phyloP scores from a whole-genome alignment of 2,329 filamentous ascomycete genomes.

The Xylariales sp. region DNA sequence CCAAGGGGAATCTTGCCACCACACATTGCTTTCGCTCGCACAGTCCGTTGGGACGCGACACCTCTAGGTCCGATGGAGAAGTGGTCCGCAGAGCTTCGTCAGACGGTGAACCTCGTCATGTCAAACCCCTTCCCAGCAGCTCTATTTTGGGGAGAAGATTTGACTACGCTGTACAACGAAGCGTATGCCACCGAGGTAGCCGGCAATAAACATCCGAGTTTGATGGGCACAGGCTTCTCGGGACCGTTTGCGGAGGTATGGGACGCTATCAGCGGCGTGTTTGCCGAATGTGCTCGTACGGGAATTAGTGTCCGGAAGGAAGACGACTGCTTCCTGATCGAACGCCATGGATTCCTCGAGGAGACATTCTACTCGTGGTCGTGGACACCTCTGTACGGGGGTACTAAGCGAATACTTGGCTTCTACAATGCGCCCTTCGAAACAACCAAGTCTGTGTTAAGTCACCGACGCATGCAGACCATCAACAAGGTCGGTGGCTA shows the following conservation, averaged over 20 bases:
- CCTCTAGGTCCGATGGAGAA: slow-evolving; percentile 37
- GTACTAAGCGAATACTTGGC: slow-evolving; percentile 29
- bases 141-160: slow-evolving; percentile 58
- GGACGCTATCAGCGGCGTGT: slow-evolving; percentile 26
- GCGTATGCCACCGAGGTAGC: slow-evolving; percentile 51
- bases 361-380: slow-evolving; percentile 36
- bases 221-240: slow-evolving; percentile 55
- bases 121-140: slow-evolving; percentile 39
- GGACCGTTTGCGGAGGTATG: slow-evolving; percentile 52
- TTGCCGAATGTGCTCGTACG: slow-evolving; percentile 31
- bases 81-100: slow-evolving; percentile 41
- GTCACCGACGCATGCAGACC: slow-evolving; percentile 28
- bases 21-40: slow-evolving; percentile 25
- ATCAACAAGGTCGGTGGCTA: slow-evolving; percentile 28
- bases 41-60: slow-evolving; percentile 37
- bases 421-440: slow-evolving; percentile 37
- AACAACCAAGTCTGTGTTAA: slow-evolving; percentile 29
- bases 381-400: slow-evolving; percentile 33
- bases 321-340: slow-evolving; percentile 27
- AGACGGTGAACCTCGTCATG: slow-evolving; percentile 33
- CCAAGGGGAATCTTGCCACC: slow-evolving; percentile 26
- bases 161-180: slow-evolving; percentile 62
- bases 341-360: slow-evolving; percentile 31
- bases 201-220: slow-evolving; percentile 45
- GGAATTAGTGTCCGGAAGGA: slow-evolving; percentile 29